Base-by-base conservation (phyloP, 805 yeast species). In the Metschnikowia noctiluminum region DNA sequence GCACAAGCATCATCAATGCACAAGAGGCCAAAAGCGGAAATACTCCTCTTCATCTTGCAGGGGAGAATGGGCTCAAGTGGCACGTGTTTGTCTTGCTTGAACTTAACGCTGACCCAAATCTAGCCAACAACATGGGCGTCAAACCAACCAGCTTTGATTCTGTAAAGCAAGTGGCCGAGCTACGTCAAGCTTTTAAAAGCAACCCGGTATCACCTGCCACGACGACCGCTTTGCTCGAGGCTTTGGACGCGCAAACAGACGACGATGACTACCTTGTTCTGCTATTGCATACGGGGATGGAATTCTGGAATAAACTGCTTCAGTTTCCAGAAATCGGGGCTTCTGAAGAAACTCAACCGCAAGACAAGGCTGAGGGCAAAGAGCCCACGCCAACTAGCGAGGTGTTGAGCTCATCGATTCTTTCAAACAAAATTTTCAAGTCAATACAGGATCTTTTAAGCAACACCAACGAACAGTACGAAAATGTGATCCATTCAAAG, bases 71-170 rank as follows among this genome's bases (percentile, higher is more conserved):
- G 35, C 59, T 63, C 13, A 61, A 58, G 48, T 73, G 77, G 77
- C 63, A 71, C 42, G 59, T 71, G 32, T 65, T 62, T 35, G 36
- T 73, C 2, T 61, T 73, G 16, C 49, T 71, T 26, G 66, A 61
- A 43, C 61, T 73, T 16, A 62, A 61, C 14, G 76, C 77, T 0
- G 71, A 91, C 62, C 81, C 87, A 6, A 75, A 76, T 32, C 76
- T 89, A 42, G 80, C 89, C 6, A 94, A 94, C 63, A 85, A 87
- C 43, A 86, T 92, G 4, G 97, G 97, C 0, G 76, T 92, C 32
- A 81, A 87, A 52, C 96, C 98, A 3, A 69, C 76, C 12, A 98
- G 94, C 68, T 92, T 87, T 68, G 96, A 96, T 40, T 81, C 86
- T 46, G 80, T 76, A 40, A 68, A 79, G 40, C 75, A 72, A 41